Evolutionary conservation across 495 filamentous ascomycete genomes (phyloP), one percentile per base, ranked within the genome.

Genomic region (Xylaria telfairii): DNA sequence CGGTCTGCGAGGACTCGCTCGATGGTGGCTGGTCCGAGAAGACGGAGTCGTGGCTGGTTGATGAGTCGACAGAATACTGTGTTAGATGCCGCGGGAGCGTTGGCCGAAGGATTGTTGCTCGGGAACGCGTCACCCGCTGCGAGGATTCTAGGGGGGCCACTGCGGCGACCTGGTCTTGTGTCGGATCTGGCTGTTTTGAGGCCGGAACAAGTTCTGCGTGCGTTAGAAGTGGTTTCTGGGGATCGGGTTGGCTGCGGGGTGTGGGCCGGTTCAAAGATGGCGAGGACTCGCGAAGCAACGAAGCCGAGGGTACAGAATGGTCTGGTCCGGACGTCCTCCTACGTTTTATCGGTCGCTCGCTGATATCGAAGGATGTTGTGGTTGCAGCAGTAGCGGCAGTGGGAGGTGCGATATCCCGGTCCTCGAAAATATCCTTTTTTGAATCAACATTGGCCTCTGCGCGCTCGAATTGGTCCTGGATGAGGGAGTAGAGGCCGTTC

Each of bases 401-500:
- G 44, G 56, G 9, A 54, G 65, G 10, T 53, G 26, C 56, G 39
- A 4, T 34, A 4, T 57, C 57, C 19, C 13, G 56, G 10, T 73
- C 63, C 21, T 53, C 66, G 8, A 65, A 42, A 24, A 6, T 15
- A 12, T 74, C 70, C 42, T 79, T 78, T 21, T 63, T 41, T 1
- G 21, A 26, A 30, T 49, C 30, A 15, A 47, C 41, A 46, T 67
- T 71, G 54, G 74, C 77, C 66, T 80, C 75, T n/a, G 79, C 81
- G 15, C 82, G 81, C 39, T 90, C 87, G 69, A 90, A 90, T 68
- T 90, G 87, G 8, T 87, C 83, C 74, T 92, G 89, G 37, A 92
- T 91, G 26, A 91, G 79, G 3, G 89, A 88, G 74, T 92, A 92
- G 4, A 92, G 85, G 0, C 90, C 90, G 75, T 91, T 85, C 73